Percentiles rank a stretch among this genome's conserved stretches.
These are phyloP conservation scores for Pestalotiopsis sp. DNA, from an alignment of 2,329 filamentous ascomycete genomes.

Conservation along the genomic window DNA sequence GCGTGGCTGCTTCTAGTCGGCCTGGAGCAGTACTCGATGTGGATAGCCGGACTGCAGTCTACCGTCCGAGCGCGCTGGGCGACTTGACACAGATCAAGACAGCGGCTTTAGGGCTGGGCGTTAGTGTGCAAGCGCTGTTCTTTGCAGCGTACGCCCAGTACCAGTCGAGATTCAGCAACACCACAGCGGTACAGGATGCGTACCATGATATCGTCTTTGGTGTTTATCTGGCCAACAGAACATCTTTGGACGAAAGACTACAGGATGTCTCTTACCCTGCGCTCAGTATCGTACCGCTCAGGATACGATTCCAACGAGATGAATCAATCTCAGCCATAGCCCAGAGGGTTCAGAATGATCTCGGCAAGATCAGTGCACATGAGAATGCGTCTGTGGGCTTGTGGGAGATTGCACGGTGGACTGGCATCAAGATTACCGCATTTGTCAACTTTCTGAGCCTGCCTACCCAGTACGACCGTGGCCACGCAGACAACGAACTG, in stretches of 20 bases:
- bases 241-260: constrained; percentile 51
- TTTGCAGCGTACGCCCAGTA: constrained; percentile 68
- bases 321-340: constrained; percentile 54
- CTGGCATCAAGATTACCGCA: constrained; percentile 67
- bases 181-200: not conserved
- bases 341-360: constrained; percentile 65
- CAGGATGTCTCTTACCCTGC: constrained; percentile 65
- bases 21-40: not conserved
- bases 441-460: constrained; percentile 82
- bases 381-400: constrained; percentile 64
- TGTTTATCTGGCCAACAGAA: constrained; percentile 81
- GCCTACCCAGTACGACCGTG: constrained; percentile 28
- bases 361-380: constrained; percentile 60
- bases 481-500: not conserved
- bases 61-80: constrained; percentile 20
- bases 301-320: constrained; percentile 43
- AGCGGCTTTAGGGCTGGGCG: constrained; percentile 42
- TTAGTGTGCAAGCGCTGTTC: constrained; percentile 75
- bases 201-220: constrained; percentile 64
- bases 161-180: constrained; percentile 23
- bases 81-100: constrained; percentile 20
- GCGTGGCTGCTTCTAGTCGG: constrained; percentile 10
- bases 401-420: constrained; percentile 76
- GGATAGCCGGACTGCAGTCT: constrained; percentile 16
- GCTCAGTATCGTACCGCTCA: constrained; percentile 76